A percentile compares a stretch with the other conserved stretches of the same genome.
Conservation (phyloP, 768 basidiomycete genomes). For the Stropharia rugosoannulata region DNA sequence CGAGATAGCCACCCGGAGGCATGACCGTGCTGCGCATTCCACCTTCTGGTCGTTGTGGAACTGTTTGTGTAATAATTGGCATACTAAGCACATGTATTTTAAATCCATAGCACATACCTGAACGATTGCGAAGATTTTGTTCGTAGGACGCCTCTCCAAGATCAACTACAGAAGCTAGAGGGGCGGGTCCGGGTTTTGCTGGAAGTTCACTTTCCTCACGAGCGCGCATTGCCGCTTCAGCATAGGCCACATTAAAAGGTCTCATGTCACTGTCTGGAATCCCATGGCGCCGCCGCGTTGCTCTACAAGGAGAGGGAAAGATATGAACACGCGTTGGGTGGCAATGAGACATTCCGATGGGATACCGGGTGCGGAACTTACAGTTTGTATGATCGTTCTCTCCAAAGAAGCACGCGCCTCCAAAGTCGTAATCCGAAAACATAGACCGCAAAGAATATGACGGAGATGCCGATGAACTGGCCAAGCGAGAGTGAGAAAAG, state of each 20-base stretch:
- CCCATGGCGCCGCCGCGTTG: constrained; percentile 74
- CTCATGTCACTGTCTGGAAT: constrained; percentile 83
- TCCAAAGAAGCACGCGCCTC: constrained; percentile 51
- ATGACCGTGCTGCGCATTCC: constrained; percentile 7
- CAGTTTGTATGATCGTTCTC: constrained; percentile 67
- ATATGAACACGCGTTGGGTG: constrained; percentile 16
- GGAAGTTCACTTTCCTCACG: constrained; percentile 49
- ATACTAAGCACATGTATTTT: background rate
- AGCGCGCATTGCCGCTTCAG: constrained; percentile 56
- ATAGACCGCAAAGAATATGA: constrained; percentile 37
- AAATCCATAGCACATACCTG: constrained; percentile 32
- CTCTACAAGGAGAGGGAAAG: constrained; percentile 34
- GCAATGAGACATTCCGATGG: constrained; percentile 1
- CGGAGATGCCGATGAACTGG: constrained; percentile 34
- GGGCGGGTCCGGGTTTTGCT: constrained; percentile 31
- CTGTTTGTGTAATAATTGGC: constrained; percentile 4
- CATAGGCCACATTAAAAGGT: constrained; percentile 87
- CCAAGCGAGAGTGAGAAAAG: constrained; percentile 39
- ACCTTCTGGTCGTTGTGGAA: constrained; percentile 7
- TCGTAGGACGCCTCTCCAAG: constrained; percentile 34
- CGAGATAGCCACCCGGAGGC: constrained; percentile 20
- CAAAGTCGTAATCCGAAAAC: constrained; percentile 38
- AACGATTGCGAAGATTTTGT: constrained; percentile 45
- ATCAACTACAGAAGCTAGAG: constrained; percentile 28
- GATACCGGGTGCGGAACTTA: constrained; percentile 29